A percentile compares a stretch with the other conserved stretches of the same genome.
Conservation (phyloP, 441 rosid species). For the Euphorbia corollata region DNA sequence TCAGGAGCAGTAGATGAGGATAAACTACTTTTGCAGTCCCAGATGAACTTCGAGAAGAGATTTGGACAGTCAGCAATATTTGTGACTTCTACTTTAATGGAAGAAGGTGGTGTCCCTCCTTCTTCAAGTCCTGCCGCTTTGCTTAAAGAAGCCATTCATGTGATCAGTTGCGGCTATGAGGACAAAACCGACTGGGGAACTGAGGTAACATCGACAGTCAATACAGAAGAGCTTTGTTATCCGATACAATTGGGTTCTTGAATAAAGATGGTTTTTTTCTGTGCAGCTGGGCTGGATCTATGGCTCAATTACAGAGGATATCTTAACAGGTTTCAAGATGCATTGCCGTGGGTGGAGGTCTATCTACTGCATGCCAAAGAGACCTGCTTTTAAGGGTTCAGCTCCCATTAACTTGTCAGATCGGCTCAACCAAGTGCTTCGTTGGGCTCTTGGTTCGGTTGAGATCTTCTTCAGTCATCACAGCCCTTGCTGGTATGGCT, state of each 20-base stretch:
- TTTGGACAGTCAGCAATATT: slow-evolving; percentile 83
- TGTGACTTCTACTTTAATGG: slow-evolving; percentile 81
- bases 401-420: slow-evolving; percentile 91
- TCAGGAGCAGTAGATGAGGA: slow-evolving; percentile 58
- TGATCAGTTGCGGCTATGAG: slow-evolving; percentile 88
- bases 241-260: slow-evolving; percentile 15
- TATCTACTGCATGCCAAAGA: slow-evolving; percentile 81
- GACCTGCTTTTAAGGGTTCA: slow-evolving; percentile 85
- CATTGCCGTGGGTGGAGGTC: slow-evolving; percentile 97
- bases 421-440: slow-evolving; percentile 84
- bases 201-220: slow-evolving; percentile 44
- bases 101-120: slow-evolving; percentile 78
- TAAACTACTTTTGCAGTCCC: slow-evolving; percentile 67
- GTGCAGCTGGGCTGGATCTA: slow-evolving; percentile 88
- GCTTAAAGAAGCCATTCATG: slow-evolving; percentile 93
- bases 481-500: slow-evolving; percentile 79
- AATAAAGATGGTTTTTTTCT: slow-evolving; percentile 12
- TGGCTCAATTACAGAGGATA: slow-evolving; percentile 93
- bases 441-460: slow-evolving; percentile 97
- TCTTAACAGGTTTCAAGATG: slow-evolving; percentile 91
- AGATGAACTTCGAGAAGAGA: slow-evolving; percentile 75
- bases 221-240: slow-evolving; percentile 8
- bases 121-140: slow-evolving; percentile 66
- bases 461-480: slow-evolving; percentile 93
- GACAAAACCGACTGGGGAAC: slow-evolving; percentile 94